A percentile compares a stretch with the other conserved stretches of the same genome.
Evolutionary conservation across 768 basidiomycete species (phyloP).

Genomic region (Kwoniella bestiolae): DNA sequence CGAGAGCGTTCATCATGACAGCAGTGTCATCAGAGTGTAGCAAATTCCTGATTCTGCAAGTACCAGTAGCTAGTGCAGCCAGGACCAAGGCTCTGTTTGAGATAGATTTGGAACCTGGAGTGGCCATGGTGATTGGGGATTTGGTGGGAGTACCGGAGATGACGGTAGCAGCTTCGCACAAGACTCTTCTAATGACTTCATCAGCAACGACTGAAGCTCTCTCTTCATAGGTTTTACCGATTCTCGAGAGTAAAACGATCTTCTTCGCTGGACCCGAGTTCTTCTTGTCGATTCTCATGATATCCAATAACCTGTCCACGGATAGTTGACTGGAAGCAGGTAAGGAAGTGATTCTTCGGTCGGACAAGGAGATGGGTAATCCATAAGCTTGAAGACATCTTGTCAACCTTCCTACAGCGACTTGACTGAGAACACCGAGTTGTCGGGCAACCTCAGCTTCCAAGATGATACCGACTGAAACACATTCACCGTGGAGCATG

Average conservation of each 20-base stretch:
- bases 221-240: constrained; percentile 89
- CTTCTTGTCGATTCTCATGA: constrained; percentile 98
- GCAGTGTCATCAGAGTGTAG: constrained; percentile 98
- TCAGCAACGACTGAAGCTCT: constrained; percentile 87
- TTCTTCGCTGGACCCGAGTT: constrained; percentile 91
- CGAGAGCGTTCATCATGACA: constrained; percentile 96
- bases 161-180: constrained; percentile 79
- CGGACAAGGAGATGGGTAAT: constrained; percentile 78
- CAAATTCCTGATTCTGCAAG: constrained; percentile 83
- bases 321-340: constrained; percentile 72
- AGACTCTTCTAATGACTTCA: constrained; percentile 75
- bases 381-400: constrained; percentile 88
- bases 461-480: constrained; percentile 92
- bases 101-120: constrained; percentile 95
- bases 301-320: constrained; percentile 80
- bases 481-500: constrained; percentile 94
- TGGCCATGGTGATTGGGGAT: constrained; percentile 71
- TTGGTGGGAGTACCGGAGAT: constrained; percentile 69
- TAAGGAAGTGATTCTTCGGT: constrained; percentile 74
- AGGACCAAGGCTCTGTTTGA: constrained; percentile 92
- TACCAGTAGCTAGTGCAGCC: constrained; percentile 86
- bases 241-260: constrained; percentile 84
- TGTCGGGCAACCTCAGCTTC: constrained; percentile 92
- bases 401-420: constrained; percentile 85
- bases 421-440: constrained; percentile 85